Evolutionary conservation across 805 yeast species (phyloP), one percentile per base, ranked within the genome.

Genomic region (Metschnikowia picachoensis): DNA sequence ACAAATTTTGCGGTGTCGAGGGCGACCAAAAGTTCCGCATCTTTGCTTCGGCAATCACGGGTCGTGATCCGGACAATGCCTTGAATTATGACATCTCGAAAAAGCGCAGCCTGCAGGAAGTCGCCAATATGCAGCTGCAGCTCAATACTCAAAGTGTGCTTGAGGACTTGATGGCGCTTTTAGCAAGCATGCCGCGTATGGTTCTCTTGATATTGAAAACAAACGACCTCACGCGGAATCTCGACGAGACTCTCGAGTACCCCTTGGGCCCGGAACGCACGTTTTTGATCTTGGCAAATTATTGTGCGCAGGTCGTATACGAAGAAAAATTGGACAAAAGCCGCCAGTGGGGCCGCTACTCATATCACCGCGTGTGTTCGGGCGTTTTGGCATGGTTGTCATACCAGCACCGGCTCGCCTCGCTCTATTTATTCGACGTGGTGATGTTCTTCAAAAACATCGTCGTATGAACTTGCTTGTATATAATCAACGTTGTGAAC

Each of bases 1-100:
- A 79, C 42, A 76, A 71, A 56, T 84, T 94, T 66, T 95, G 97
- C 2, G 82, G 86, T 16, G 82, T 94, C 30, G 67, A 69, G 32
- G 92, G 85, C 28, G 83, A 82, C 8, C 87, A 88, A 58, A 68
- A 69, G 50, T 89, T 91, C 67, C 85, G 86, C 17, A 70, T 94
- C 11, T 85, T 94, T 61, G 87, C 95, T 1, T 90, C 96, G 1
- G 97, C 98, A 1, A 83, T 94, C 36, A 94, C 99, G 0, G 99
- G 99, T 1, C 73, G 99, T 47, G 95, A 91, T 56, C 87, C 86
- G 20, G 81, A 85, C 16, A 80, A 82, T 45, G 92, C 95, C 0
- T 60, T 86, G 43, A 75, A 76, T 51, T 82, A 84, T 43, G 85
- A 87, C 51, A 74, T 85, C 14, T 52, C 59, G 10, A 67, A 76